Evolutionary conservation across 306 rosid species (phyloP).

Genomic region (Trichosanthes truncata): DNA sequence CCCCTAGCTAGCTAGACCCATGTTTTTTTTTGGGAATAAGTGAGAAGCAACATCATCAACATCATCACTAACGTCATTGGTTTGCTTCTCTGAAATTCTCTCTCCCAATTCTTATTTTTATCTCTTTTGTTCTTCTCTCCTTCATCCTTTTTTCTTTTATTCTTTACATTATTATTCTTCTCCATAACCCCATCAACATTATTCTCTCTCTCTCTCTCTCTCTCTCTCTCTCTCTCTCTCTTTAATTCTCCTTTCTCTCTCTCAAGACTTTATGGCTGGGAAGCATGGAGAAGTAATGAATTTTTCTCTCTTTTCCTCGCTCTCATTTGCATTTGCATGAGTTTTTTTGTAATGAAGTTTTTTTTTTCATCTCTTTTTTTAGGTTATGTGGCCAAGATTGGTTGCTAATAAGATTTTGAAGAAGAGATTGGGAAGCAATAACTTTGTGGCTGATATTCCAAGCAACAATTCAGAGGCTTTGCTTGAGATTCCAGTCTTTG

Average conservation of each 20-base stretch:
- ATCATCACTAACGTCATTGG: not conserved
- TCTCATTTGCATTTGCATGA: not conserved
- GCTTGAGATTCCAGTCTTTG: slow-evolving; percentile 28
- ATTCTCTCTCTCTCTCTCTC: not conserved
- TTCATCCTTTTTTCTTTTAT: not conserved
- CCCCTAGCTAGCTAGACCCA: not conserved
- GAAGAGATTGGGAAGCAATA: slow-evolving; percentile 61
- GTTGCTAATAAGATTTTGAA: slow-evolving; percentile 71
- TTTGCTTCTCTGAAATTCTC: not conserved
- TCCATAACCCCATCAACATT: not conserved
- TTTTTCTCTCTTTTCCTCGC: slow-evolving; percentile 4
- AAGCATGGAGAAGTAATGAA: slow-evolving; percentile 26
- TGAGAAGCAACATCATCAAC: not conserved
- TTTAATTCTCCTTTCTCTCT: not conserved
- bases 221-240: not conserved
- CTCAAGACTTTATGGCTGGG: slow-evolving; percentile 16
- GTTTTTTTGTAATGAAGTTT: not conserved
- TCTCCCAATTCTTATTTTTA: slow-evolving; percentile 4
- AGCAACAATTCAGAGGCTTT: slow-evolving; percentile 16
- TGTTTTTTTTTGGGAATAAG: not conserved
- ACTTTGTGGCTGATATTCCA: slow-evolving; percentile 63
- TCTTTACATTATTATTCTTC: not conserved
- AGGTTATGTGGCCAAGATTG: slow-evolving; percentile 80
- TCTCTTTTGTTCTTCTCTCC: slow-evolving; percentile 18
- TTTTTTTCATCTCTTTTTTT: slow-evolving; percentile 1